These are phyloP conservation scores for Rhododendron kiyosumense DNA, from an alignment of 148 eudicot genomes.

Conservation along the genomic window DNA sequence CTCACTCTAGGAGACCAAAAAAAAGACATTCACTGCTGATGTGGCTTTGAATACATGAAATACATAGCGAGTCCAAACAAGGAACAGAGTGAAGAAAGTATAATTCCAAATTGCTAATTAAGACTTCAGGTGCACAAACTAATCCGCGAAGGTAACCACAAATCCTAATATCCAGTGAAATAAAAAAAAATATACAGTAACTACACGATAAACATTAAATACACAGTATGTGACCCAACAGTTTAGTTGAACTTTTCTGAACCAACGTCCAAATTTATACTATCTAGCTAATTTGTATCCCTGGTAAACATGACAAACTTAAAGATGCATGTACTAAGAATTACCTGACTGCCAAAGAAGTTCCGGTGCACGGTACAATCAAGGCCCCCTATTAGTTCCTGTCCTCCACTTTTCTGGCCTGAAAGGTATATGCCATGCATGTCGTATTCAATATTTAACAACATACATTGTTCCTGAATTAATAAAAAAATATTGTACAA, in stretches of 20 bases:
- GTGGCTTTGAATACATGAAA: neutral
- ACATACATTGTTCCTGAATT: neutral
- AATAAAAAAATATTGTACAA: neutral
- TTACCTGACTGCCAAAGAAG: slow-evolving; percentile 97
- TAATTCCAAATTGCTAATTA: neutral
- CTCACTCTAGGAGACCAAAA: neutral
- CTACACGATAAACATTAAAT: neutral
- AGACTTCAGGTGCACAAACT: neutral
- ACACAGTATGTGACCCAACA: neutral
- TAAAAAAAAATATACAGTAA: too few relatives aligned
- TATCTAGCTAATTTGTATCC: neutral
- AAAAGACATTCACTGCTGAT: neutral
- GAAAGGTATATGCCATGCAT: slow-evolving; percentile 23
- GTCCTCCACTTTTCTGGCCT: slow-evolving; percentile 96
- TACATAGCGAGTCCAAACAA: neutral
- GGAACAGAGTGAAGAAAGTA: neutral
- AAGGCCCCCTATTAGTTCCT: slow-evolving; percentile 89
- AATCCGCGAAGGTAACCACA: neutral
- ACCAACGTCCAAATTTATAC: neutral
- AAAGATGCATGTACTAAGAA: neutral
- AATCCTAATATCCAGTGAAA: neutral
- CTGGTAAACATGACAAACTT: neutral
- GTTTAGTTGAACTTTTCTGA: neutral
- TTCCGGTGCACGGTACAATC: slow-evolving; percentile 91
- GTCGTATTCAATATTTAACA: neutral